A percentile compares a stretch with the other conserved stretches of the same genome.
Evolutionary conservation across 306 rosid genomes (phyloP).

Genomic region (Clitoria ternatea): DNA sequence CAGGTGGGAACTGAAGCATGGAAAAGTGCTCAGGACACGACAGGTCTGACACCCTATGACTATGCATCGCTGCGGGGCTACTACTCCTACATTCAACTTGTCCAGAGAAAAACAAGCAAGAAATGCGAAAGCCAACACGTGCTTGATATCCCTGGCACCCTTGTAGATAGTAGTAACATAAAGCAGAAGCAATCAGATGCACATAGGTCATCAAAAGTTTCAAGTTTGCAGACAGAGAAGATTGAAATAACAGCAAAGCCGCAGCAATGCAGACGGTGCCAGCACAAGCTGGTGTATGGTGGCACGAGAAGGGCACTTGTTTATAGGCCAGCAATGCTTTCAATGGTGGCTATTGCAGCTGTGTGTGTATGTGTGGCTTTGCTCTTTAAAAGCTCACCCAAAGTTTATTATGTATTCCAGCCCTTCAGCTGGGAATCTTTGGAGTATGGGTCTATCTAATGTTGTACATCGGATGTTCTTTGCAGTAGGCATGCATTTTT

Average conservation of each 20-base stretch:
- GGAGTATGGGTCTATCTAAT: conserved; percentile 69
- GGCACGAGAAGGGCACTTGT: conserved; percentile 47
- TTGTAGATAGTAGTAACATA: conserved; percentile 34
- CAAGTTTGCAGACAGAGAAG: conserved; percentile 52
- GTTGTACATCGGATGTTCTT: conserved; percentile 10
- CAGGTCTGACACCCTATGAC: conserved; percentile 74
- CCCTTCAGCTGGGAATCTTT: conserved; percentile 91
- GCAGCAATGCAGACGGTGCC: conserved; percentile 47
- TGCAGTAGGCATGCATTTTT: conserved; percentile 18
- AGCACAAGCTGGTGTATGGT: conserved; percentile 41
- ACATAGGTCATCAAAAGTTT: conserved; percentile 42
- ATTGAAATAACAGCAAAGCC: conserved; percentile 17
- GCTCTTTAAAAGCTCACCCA: conserved; percentile 89
- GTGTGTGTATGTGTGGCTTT: conserved; percentile 97
- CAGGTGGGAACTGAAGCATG: conserved; percentile 91
- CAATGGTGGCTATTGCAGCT: conserved; percentile 91
- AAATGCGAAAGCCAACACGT: conserved; percentile 43
- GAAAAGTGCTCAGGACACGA: conserved; percentile 58
- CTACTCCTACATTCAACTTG: conserved; percentile 69
- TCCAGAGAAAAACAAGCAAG: conserved; percentile 59
- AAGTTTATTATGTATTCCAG: conserved; percentile 62
- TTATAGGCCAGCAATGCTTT: conserved; percentile 86
- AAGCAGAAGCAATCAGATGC: conserved; percentile 43
- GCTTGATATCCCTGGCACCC: conserved; percentile 57
- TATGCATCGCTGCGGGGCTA: conserved; percentile 62